Evolutionary conservation across 176 grass and related monocot genomes (phyloP).

Genomic region (Musa acuminata): DNA sequence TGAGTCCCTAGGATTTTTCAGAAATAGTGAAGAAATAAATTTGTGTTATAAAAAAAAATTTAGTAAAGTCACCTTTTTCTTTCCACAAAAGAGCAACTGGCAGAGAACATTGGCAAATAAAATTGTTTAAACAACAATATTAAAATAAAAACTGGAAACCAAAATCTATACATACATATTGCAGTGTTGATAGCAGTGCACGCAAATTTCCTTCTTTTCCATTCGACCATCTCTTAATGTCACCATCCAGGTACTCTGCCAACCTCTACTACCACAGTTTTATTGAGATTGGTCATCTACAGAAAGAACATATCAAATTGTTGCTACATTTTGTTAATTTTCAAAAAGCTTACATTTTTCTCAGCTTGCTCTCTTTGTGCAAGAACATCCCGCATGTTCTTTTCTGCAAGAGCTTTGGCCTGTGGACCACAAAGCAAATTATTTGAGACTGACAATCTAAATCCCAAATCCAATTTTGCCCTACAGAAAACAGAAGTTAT

Average conservation of each 20-base stretch:
- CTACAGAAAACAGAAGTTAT: background rate
- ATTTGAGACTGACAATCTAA: background rate
- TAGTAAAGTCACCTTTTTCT: too few relatives aligned
- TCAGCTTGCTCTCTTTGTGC: constrained; percentile 88
- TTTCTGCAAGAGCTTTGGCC: constrained; percentile 69
- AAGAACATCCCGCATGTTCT: constrained; percentile 78
- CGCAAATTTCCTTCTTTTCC: constrained; percentile 99
- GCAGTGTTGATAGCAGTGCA: constrained; percentile 84
- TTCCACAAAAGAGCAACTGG: too few relatives aligned
- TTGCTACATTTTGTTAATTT: constrained; percentile 1
- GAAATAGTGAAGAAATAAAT: too few relatives aligned
- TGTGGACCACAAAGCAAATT: background rate
- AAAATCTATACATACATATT: constrained; percentile 70
- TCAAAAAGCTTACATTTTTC: constrained; percentile 58
- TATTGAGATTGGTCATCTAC: constrained; percentile 9
- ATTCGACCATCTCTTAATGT: constrained; percentile 96
- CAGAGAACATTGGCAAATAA: too few relatives aligned
- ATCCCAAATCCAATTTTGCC: background rate
- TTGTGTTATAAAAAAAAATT: too few relatives aligned
- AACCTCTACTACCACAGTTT: constrained; percentile 56
- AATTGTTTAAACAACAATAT: too few relatives aligned
- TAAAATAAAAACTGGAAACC: background rate
- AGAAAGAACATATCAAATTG: constrained; percentile 17
- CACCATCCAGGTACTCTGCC: constrained; percentile 78
- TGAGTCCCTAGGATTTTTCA: too few relatives aligned